Conservation (phyloP, 83 land plant species). For the Picea engelmannii region DNA sequence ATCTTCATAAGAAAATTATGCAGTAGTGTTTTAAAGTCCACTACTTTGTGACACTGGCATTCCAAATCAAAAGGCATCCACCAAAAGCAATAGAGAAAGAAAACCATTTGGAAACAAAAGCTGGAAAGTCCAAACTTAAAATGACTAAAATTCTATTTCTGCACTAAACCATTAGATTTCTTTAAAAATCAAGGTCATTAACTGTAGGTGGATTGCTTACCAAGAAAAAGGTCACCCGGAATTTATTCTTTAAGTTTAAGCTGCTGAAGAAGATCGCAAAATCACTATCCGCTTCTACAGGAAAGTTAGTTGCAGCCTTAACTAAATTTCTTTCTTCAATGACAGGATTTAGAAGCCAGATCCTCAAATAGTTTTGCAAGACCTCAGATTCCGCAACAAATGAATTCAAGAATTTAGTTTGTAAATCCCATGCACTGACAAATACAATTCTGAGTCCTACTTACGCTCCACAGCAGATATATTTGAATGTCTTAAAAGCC, state of each 20-base stretch:
- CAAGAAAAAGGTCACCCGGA: neutral
- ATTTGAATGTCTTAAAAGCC: constrained; percentile 14
- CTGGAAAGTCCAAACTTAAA: neutral
- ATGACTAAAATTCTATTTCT: neutral
- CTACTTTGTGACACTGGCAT: neutral
- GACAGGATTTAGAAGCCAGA: neutral
- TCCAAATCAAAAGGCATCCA: neutral
- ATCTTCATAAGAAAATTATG: neutral
- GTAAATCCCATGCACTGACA: constrained; percentile 7
- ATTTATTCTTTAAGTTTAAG: constrained; percentile 1
- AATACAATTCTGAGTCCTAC: constrained; percentile 7
- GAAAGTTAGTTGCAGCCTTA: neutral
- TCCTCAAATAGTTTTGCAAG: neutral
- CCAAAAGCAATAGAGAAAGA: neutral
- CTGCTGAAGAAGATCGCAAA: constrained; percentile 6
- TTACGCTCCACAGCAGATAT: constrained; percentile 7
- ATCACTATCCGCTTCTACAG: neutral
- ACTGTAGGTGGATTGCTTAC: constrained; percentile 6
- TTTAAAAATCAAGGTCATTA: neutral
- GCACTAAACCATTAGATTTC: neutral
- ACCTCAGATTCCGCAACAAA: neutral
- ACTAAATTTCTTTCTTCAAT: constrained; percentile 10
- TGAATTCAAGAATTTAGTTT: neutral
- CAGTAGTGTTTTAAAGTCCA: neutral
- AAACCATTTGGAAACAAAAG: neutral